Evolutionary conservation across 306 rosid genomes (phyloP).

Genomic region (Pueraria montana): DNA sequence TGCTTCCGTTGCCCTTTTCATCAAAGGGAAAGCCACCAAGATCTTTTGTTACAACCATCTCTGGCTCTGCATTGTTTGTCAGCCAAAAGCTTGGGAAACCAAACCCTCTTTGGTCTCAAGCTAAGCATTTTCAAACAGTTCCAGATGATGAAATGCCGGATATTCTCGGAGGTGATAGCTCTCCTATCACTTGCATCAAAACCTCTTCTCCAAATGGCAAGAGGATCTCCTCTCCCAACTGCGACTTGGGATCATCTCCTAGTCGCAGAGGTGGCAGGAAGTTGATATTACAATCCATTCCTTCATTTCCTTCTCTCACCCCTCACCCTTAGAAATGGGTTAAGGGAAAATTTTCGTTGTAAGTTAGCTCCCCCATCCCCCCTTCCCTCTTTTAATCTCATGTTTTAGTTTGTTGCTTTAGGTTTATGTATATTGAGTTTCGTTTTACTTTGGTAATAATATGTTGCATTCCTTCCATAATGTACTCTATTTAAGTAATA

Average conservation of each 20-base stretch:
- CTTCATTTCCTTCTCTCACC: conserved; percentile 85
- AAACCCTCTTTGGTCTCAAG: conserved; percentile 61
- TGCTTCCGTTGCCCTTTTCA: conserved; percentile 70
- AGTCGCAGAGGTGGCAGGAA: conserved; percentile 80
- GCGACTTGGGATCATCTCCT: conserved; percentile 72
- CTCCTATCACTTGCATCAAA: conserved; percentile 71
- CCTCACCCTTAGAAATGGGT: conserved; percentile 62
- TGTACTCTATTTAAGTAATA: conserved; percentile 54
- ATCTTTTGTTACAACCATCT: conserved; percentile 66
- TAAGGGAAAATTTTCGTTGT: conserved; percentile 23
- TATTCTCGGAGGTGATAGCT: conserved; percentile 60
- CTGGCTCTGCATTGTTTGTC: conserved; percentile 64
- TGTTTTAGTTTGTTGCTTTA: conserved; percentile 43
- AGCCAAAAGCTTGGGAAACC: conserved; percentile 67
- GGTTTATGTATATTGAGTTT: conserved; percentile 53
- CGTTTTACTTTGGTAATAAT: conserved; percentile 58
- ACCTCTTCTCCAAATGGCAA: conserved; percentile 84
- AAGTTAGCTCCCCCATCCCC: neutral
- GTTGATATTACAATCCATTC: conserved; percentile 88
- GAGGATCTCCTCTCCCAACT: conserved; percentile 83
- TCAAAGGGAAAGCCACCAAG: conserved; percentile 75
- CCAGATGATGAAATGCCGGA: conserved; percentile 72
- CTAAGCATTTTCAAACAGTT: conserved; percentile 54
- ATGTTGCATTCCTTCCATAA: conserved; percentile 50
- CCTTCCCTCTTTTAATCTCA: neutral